Percentiles rank a stretch among this genome's conserved stretches.
phyloP scores from a whole-genome alignment of 495 filamentous ascomycete species.

The Neurospora sp. region DNA sequence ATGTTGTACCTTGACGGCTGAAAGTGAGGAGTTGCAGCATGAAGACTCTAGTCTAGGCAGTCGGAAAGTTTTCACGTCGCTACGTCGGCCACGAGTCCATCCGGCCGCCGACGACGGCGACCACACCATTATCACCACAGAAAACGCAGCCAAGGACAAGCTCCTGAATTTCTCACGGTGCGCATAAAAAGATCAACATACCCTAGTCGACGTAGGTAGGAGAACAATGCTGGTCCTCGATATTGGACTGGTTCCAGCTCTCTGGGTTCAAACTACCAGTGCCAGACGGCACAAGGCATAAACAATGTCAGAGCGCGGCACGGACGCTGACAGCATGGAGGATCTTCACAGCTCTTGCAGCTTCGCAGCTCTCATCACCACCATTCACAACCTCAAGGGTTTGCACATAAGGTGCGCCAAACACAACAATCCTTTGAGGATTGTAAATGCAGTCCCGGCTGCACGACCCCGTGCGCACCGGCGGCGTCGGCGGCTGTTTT shows the following conservation, averaged over 20 bases:
- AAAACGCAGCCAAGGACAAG: neutral
- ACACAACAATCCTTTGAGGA: neutral
- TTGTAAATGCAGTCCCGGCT: neutral
- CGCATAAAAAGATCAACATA: neutral
- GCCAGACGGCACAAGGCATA: neutral
- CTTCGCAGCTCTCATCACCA: neutral
- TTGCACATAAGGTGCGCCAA: neutral
- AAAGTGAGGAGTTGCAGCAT: neutral
- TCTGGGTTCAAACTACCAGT: neutral
- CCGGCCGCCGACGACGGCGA: neutral
- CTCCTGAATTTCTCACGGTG: neutral
- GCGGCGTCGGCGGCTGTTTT: neutral
- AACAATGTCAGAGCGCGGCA: neutral
- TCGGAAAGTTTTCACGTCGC: neutral
- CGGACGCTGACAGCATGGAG: neutral
- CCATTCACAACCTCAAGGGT: neutral
- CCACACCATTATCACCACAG: neutral
- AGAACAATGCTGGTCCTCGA: neutral
- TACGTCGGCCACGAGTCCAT: neutral
- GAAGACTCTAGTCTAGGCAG: neutral
- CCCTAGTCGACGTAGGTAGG: neutral
- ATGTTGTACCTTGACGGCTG: neutral
- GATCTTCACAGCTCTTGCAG: neutral
- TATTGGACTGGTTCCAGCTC: neutral
- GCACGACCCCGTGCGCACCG: neutral